Evolutionary conservation across 371 early-diverging fungal species (phyloP).

Genomic region (Actinomortierella ambigua): DNA sequence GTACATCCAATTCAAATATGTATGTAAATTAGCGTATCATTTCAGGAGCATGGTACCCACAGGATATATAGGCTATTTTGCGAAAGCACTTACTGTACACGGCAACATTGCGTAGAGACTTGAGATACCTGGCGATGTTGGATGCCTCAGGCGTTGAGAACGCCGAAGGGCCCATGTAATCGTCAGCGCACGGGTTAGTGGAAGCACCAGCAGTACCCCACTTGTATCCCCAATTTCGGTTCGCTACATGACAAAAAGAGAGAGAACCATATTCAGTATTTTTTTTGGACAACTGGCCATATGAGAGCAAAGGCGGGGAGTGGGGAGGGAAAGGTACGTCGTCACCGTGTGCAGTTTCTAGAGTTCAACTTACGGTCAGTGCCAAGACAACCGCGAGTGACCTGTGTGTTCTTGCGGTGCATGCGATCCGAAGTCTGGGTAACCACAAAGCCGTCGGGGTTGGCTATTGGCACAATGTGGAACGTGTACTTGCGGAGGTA

Average conservation of each 20-base stretch:
- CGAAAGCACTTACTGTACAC: constrained; percentile 17
- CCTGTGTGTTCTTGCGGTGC: constrained; percentile 66
- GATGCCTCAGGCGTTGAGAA: constrained; percentile 57
- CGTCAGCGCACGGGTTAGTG: constrained; percentile 51
- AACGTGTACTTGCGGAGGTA: constrained; percentile 9
- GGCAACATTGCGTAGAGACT: constrained; percentile 46
- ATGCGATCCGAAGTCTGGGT: constrained; percentile 53
- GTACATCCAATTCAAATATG: too few species aligned
- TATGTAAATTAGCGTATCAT: too few species aligned
- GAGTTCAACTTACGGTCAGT: constrained; percentile 39
- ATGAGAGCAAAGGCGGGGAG: too few species aligned
- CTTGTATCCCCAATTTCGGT: constrained; percentile 56
- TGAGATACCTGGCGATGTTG: constrained; percentile 51
- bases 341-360: too few species aligned
- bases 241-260: constrained; percentile 15
- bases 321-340: too few species aligned
- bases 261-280: too few species aligned
- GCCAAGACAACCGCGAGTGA: constrained; percentile 35
- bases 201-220: constrained; percentile 62
- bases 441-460: constrained; percentile 67
- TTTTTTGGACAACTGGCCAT: too few species aligned
- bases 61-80: too few species aligned
- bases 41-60: too few species aligned
- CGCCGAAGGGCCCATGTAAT: constrained; percentile 59
- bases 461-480: constrained; percentile 52